Percentiles rank a stretch among this genome's conserved stretches.
These are phyloP conservation scores for Lunasporangiospora selenospora DNA, from an alignment of 192 early-diverging fungal genomes.

Conservation along the genomic window DNA sequence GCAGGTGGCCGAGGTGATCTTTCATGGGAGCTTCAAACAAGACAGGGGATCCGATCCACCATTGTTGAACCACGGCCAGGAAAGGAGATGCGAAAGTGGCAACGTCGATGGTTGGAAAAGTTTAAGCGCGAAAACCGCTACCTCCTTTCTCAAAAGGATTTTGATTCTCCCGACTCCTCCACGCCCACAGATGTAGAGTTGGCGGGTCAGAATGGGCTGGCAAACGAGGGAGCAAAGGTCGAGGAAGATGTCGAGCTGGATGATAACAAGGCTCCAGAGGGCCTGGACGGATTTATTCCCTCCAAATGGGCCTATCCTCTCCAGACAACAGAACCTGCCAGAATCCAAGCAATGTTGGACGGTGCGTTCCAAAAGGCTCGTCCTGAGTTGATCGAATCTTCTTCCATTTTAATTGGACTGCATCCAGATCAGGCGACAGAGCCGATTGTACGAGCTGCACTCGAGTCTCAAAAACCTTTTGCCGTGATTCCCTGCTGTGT, in stretches of 20 bases:
- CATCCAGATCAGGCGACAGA: slow-evolving; percentile 70
- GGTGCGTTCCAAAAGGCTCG: slow-evolving; percentile 39
- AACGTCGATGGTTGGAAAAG: slow-evolving; percentile 30
- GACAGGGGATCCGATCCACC: slow-evolving; percentile 50
- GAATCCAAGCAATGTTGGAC: slow-evolving; percentile 44
- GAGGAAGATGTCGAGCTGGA: slow-evolving; percentile 27
- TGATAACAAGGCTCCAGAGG: slow-evolving; percentile 4
- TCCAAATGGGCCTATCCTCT: slow-evolving; percentile 17
- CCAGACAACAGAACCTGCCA: slow-evolving; percentile 31
- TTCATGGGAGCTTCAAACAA: slow-evolving; percentile 51
- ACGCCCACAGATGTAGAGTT: too few relatives aligned
- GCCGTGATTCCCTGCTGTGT: slow-evolving; percentile 68
- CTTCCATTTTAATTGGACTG: slow-evolving; percentile 58
- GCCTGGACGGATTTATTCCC: slow-evolving; percentile 14
- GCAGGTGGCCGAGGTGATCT: slow-evolving; percentile 64
- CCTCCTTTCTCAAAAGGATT: too few relatives aligned
- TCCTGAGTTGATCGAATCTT: slow-evolving; percentile 17
- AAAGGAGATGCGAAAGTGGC: slow-evolving; percentile 52
- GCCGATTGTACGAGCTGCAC: slow-evolving; percentile 58
- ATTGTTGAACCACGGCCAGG: slow-evolving; percentile 57
- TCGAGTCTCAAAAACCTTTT: slow-evolving; percentile 55
- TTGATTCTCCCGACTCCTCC: too few relatives aligned
- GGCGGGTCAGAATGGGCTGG: too few relatives aligned
- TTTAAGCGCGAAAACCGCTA: slow-evolving; percentile 17
- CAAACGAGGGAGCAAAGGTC: background rate